These are phyloP conservation scores for Sodiomyces alkalinus DNA, from an alignment of 2,329 filamentous ascomycete species.

Conservation along the genomic window DNA sequence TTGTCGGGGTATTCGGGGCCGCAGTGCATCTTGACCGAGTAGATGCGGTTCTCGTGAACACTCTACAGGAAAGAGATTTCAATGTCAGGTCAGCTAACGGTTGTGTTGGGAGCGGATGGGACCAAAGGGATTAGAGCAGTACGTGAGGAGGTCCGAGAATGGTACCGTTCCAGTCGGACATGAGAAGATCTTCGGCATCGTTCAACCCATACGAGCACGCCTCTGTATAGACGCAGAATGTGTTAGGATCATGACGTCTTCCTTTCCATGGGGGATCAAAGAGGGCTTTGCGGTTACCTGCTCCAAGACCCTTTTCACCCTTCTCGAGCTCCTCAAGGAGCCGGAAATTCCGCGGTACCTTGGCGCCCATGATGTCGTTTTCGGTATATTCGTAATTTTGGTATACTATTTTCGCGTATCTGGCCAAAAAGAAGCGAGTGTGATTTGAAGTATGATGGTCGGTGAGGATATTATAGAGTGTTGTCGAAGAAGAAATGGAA, in stretches of 20 bases:
- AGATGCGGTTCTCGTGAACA: conserved; percentile 96
- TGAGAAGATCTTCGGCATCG: conserved; percentile 84
- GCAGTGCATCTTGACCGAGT: conserved; percentile 95
- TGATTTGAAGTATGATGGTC: too few relatives aligned
- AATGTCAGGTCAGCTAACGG: too few relatives aligned
- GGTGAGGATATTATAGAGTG: too few relatives aligned
- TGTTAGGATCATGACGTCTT: too few relatives aligned
- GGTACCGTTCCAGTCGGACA: conserved; percentile 98
- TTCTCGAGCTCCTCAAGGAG: conserved; percentile 96
- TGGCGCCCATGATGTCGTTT: conserved; percentile 20
- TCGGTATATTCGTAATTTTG: too few relatives aligned
- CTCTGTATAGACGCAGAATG: conserved; percentile 48
- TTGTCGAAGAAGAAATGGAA: too few relatives aligned
- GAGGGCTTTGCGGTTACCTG: conserved; percentile 44
- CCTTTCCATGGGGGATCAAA: conserved; percentile 1
- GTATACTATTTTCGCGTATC: too few relatives aligned
- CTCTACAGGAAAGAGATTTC: conserved; percentile 47
- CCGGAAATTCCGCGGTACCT: conserved; percentile 90
- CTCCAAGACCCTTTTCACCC: conserved; percentile 92
- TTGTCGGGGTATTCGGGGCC: conserved; percentile 76
- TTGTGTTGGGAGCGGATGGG: not conserved
- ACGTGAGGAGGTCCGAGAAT: conserved; percentile 95
- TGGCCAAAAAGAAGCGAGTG: too few relatives aligned
- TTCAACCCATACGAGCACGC: conserved; percentile 94
- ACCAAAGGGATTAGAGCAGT: conserved; percentile 9